Base-by-base conservation (phyloP, 805 yeast species). In the Ogataea corticis region DNA sequence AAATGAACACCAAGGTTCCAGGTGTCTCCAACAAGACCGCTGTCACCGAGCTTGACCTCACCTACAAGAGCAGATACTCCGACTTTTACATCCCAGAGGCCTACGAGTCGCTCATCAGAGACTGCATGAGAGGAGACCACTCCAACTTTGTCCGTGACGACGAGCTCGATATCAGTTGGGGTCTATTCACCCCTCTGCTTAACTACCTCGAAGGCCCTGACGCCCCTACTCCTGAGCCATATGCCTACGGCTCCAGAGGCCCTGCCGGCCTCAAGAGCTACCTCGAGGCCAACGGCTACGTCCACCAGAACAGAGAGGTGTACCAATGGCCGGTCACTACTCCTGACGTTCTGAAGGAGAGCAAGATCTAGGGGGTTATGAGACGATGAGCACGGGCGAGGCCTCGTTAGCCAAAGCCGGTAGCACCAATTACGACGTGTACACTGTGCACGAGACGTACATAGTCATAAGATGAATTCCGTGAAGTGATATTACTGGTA, bases 121-220 rank as follows among this genome's bases (percentile, higher is more conserved):
- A 94, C 68, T 87, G 92, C 52, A 69, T 85, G 63, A 77, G 80
- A 56, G 98, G 95, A 46, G 96, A 91, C 69, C 99, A 94, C 71
- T 87, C 98, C 42, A 92, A 92, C 73, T 94, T 94, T 65, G 98
- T 94, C 28, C 85, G 99, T 72, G 97, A 92, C 65, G 99, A 94
- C 66, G 99, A 94, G 73, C 79, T 94, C 63, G 97, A 91, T 45
- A 82, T 85, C 48, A 85, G 95, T 49, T 94, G 99, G 99, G 77
- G 76, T 56, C 72, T 94, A 48, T 94, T 92, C 75, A 94, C 98
- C 15, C 98, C 98, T 14, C 73, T 94, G 55, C 77, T 94, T 63
- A 73, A 94, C 50, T 75, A 79, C 66, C 73, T 94, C 47, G 98
- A 92, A 69, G 75, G 83, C 38, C 74, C 79, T 39, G 69, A 81